These are phyloP conservation scores for Jackrogersella multiformis DNA, from an alignment of 495 filamentous ascomycete genomes.

Conservation along the genomic window DNA sequence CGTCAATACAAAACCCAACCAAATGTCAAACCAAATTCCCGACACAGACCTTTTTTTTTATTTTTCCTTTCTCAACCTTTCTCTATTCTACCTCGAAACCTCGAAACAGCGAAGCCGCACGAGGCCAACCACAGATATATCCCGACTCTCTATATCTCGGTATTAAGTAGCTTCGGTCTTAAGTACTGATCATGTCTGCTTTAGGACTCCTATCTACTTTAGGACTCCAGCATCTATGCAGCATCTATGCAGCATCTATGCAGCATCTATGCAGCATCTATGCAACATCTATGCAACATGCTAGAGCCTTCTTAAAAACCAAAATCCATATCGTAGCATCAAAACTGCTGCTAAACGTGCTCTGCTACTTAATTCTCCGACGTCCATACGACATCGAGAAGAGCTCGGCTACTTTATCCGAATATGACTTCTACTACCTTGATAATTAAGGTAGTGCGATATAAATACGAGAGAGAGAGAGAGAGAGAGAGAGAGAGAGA, in stretches of 20 bases:
- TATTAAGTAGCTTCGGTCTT: neutral
- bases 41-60: slow-evolving; percentile 40
- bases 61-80: no score
- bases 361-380: slow-evolving; percentile 38
- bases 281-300: no score
- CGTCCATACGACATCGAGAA: slow-evolving; percentile 5
- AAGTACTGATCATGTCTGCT: slow-evolving; percentile 9
- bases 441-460: slow-evolving; percentile 11
- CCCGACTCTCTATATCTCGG: neutral
- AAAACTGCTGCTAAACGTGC: slow-evolving; percentile 22
- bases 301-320: neutral
- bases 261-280: no score
- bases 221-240: no score
- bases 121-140: slow-evolving; percentile 10
- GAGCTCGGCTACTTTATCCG: slow-evolving; percentile 3
- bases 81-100: slow-evolving; percentile 11
- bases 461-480: neutral
- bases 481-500: no score
- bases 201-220: no score
- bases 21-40: slow-evolving; percentile 42
- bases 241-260: no score
- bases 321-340: slow-evolving; percentile 14
- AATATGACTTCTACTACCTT: slow-evolving; percentile 16
- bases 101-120: slow-evolving; percentile 21
- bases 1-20: slow-evolving; percentile 44